Conservation (phyloP, 2,329 filamentous ascomycete genomes). For the Pseudogymnoascus sp. region DNA sequence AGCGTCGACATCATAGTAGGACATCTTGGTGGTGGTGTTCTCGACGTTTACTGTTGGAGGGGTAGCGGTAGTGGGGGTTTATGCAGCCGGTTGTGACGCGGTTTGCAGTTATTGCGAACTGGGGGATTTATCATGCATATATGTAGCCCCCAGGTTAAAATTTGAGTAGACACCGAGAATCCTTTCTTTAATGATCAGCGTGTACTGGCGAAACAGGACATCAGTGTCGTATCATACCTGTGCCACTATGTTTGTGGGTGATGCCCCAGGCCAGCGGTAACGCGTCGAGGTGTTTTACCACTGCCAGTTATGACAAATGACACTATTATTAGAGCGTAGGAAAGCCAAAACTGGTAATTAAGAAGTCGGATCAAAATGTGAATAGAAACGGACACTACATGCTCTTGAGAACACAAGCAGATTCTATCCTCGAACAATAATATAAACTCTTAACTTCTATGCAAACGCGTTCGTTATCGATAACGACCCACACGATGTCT, state of each 20-base stretch:
- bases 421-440: background rate
- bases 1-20: conserved; percentile 78
- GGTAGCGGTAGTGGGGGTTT: background rate
- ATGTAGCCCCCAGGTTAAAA: background rate
- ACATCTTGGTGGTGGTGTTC: conserved; percentile 39
- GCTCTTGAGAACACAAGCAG: background rate
- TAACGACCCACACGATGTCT: background rate
- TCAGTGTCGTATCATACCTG: background rate
- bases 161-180: background rate
- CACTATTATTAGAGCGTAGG: background rate
- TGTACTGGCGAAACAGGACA: background rate
- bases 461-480: conserved; percentile 3
- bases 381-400: background rate
- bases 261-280: background rate
- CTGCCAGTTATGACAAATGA: background rate
- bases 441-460: background rate
- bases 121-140: background rate
- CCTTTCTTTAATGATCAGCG: background rate
- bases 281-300: background rate
- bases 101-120: background rate
- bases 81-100: background rate
- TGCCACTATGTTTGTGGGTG: background rate
- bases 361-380: background rate
- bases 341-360: background rate
- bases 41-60: background rate